Evolutionary conservation across 106 monocot species (phyloP).

Genomic region (Dendrobium officinale): DNA sequence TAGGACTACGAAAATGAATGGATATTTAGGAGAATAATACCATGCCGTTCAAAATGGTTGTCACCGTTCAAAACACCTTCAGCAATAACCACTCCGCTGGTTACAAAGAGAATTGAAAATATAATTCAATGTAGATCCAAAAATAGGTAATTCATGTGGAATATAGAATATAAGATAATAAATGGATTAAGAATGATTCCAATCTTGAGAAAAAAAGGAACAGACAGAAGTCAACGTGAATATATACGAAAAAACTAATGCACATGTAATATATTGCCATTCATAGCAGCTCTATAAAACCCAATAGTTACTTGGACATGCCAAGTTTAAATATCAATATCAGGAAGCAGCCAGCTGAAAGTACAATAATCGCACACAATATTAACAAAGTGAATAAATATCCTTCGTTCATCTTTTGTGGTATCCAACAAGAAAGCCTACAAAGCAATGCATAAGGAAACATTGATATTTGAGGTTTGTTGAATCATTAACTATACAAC

Average conservation of each 20-base stretch:
- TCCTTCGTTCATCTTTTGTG: not conserved
- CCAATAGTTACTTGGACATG: not conserved
- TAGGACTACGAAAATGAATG: not conserved
- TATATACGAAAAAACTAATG: not conserved
- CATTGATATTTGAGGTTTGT: not conserved
- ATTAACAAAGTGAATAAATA: not conserved
- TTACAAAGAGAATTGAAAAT: not conserved
- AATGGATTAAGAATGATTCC: not conserved
- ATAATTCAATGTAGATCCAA: not conserved
- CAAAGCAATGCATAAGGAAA: not conserved
- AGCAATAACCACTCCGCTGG: conserved; percentile 95
- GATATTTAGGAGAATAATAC: conserved; percentile 24
- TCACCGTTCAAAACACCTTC: conserved; percentile 63
- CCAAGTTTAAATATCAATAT: not conserved
- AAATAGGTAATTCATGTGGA: not conserved
- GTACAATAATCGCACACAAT: not conserved
- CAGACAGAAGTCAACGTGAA: not conserved
- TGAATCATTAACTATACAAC: too few relatives aligned
- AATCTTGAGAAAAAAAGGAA: not conserved
- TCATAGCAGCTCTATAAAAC: not conserved
- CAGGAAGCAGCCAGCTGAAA: not conserved
- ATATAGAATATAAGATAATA: not conserved
- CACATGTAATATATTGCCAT: not conserved
- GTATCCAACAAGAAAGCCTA: not conserved
- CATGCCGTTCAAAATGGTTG: conserved; percentile 59